Conservation (phyloP, 192 early-diverging fungal genomes). For the Rhizoclosmatium globosum region DNA sequence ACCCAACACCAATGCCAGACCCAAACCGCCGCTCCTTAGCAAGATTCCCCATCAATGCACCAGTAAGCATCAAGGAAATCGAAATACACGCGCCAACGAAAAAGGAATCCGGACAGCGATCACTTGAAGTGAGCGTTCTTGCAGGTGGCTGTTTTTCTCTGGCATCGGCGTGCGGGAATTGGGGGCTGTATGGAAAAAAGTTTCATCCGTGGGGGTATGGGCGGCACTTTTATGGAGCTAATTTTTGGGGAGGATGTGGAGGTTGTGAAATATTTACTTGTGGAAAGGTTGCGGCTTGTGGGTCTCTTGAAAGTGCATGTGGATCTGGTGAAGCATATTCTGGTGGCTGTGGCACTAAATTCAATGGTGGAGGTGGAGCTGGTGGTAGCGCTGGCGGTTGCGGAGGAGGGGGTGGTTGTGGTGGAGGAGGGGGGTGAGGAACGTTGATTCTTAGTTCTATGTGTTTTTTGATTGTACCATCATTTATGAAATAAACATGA, state of each 20-base stretch:
- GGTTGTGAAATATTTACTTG: neutral
- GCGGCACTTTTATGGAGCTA: neutral
- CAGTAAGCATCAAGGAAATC: neutral
- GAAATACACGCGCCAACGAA: neutral
- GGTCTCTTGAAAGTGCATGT: neutral
- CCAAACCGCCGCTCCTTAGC: neutral
- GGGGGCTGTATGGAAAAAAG: conserved; percentile 11
- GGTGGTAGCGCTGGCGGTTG: neutral
- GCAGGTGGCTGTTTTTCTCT: conserved; percentile 16
- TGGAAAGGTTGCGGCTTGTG: neutral
- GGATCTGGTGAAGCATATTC: neutral
- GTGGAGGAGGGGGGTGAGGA: conserved; percentile 9
- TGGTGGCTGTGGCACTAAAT: conserved; percentile 11
- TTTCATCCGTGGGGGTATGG: conserved; percentile 25
- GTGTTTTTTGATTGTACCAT: too few species aligned
- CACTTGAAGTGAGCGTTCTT: neutral
- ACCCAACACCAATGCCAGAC: conserved; percentile 32
- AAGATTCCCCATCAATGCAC: conserved; percentile 18
- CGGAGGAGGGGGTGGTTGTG: neutral
- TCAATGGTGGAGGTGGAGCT: neutral
- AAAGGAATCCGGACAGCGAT: neutral
- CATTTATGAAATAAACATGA: too few species aligned
- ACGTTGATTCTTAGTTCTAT: too few species aligned
- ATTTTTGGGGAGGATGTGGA: conserved; percentile 15
- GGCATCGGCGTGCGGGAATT: conserved; percentile 9